Conservation (phyloP, 495 filamentous ascomycete species). For the Polyplosphaeria fusca region DNA sequence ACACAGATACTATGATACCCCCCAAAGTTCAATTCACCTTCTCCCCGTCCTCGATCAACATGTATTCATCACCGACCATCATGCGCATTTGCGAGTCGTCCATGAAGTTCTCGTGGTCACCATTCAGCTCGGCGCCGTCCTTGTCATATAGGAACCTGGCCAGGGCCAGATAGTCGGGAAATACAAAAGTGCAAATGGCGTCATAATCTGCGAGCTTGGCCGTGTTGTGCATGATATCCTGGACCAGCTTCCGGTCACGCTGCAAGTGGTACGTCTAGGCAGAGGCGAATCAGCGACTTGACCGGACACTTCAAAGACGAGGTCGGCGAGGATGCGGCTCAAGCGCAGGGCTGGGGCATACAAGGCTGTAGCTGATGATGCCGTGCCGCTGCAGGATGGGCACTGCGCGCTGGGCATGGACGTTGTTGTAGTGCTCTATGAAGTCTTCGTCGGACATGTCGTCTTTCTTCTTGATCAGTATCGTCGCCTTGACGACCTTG, state of each 20-base stretch:
- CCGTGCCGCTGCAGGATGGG: constrained; percentile 41
- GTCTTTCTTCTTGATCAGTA: constrained; percentile 45
- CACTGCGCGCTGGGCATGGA: constrained; percentile 43
- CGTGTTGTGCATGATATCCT: constrained; percentile 44
- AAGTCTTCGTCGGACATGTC: constrained; percentile 44
- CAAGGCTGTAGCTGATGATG: constrained; percentile 43
- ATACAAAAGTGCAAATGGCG: constrained; percentile 46
- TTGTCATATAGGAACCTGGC: constrained; percentile 45
- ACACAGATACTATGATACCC: neutral
- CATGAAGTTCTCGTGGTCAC: constrained; percentile 46
- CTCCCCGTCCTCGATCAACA: constrained; percentile 43
- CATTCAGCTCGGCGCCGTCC: constrained; percentile 40
- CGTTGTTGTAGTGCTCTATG: constrained; percentile 44
- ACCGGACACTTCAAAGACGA: neutral
- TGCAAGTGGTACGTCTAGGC: constrained; percentile 42
- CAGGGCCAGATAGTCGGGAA: constrained; percentile 42
- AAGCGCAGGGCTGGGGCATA: constrained; percentile 19
- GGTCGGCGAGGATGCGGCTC: neutral
- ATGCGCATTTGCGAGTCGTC: constrained; percentile 45
- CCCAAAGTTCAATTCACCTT: constrained; percentile 18
- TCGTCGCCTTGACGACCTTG: constrained; percentile 44
- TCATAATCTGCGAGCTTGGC: constrained; percentile 43
- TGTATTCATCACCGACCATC: constrained; percentile 47
- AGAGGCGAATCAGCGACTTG: neutral
- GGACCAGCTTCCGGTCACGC: constrained; percentile 42